Base-by-base conservation (phyloP, 2,329 filamentous ascomycete genomes). In the Periconia macrospinosa region DNA sequence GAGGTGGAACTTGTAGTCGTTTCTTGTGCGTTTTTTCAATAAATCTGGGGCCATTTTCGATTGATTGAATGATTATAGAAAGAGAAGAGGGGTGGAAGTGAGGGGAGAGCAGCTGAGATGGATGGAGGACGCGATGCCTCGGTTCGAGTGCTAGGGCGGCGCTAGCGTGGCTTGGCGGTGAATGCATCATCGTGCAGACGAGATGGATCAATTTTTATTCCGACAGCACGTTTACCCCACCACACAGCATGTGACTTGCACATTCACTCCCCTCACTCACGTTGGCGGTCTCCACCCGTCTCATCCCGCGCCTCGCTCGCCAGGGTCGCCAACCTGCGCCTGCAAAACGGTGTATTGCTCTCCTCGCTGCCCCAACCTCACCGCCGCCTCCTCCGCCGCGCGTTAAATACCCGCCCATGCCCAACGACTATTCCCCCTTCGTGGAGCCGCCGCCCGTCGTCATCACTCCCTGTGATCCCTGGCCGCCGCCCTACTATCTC, bases 1-100 rank as follows among this genome's bases (percentile, higher is more conserved):
- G 27, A 93, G 81, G 41, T 86, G 78, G 71, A 87, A 96, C 45
- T 81, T 80, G 74, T 96, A 97, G 74, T 96, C 90, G 40, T 77
- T 77, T 56, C 90, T 83, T 45, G 76, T 82, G 45, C 88, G 84
- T 56, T 76, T 76, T 74, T 90, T 92, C 45, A 71, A 53, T 19
- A 60, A 47, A 30, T 65, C 57, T 13, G 61, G 47, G 20, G 65
- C 65, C 70, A 73, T 72, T 11, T 45, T 27, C 23, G 3, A 27
- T 8, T 27, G n/a, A n/a, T n/a, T n/a, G n/a, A 27, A 27, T 27
- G 23, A 5, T 3, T 27, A 8, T 8, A 27, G 23, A 27, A 27
- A 27, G 23, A 27, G 3, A 27, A 27, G 8, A 27, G 23, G 8
- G 23, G 8, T 5, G 3, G 23, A 27, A 27, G 5, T 27, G 23